Evolutionary conservation across 2,329 filamentous ascomycete species (phyloP).

Genomic region (Sporothrix curviconia): DNA sequence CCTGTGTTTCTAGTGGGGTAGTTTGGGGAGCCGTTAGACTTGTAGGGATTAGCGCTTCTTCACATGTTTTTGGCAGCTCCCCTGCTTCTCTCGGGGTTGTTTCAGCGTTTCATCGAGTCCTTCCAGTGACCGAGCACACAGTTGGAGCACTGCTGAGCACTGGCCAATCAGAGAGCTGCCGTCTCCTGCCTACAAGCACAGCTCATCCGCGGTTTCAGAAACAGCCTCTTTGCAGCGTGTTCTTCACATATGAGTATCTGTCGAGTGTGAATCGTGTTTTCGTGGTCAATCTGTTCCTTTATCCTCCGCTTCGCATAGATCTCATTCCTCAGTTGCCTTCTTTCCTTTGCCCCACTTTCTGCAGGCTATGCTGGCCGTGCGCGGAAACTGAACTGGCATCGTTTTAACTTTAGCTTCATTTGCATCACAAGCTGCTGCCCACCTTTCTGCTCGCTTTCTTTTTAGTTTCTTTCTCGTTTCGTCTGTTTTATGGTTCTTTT

Average conservation of each 20-base stretch:
- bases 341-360: not conserved
- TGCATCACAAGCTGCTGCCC: not conserved
- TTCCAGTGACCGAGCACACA: no score
- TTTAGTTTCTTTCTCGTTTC: not conserved
- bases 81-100: not conserved
- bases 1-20: not conserved
- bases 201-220: conserved; percentile 8
- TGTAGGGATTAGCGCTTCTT: conserved; percentile 9
- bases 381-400: not conserved
- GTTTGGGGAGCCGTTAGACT: not conserved
- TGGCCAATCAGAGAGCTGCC: not conserved
- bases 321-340: not conserved
- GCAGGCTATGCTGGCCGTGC: conserved; percentile 15
- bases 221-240: conserved; percentile 1
- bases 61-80: conserved; percentile 9
- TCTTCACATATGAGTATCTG: not conserved
- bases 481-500: no score
- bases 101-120: not conserved
- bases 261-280: not conserved
- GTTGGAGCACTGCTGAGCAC: no score
- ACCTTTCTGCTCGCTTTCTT: no score
- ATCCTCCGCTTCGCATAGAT: not conserved
- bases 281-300: not conserved
- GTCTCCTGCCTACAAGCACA: not conserved
- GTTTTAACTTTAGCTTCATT: conserved; percentile 1